Evolutionary conservation across 495 filamentous ascomycete genomes (phyloP).

Genomic region (Aspergillus bridgeri): DNA sequence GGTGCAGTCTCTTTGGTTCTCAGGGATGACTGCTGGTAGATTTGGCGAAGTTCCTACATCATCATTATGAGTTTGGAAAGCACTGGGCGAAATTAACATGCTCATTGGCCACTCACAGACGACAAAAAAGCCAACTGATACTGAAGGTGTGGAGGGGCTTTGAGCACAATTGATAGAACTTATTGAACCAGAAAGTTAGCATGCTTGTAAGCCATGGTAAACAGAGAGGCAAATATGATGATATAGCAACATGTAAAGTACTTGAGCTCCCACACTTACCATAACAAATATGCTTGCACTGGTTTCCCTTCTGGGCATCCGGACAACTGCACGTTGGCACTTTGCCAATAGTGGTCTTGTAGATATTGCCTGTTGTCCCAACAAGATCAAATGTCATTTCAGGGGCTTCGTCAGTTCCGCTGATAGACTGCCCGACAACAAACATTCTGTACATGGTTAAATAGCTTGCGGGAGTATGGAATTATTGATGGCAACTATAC

Average conservation of each 20-base stretch:
- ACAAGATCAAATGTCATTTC: conserved; percentile 62
- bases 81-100: not conserved
- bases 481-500: conserved; percentile 22
- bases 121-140: conserved; percentile 74
- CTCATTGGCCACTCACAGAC: conserved; percentile 31
- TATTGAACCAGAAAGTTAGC: conserved; percentile 26
- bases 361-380: conserved; percentile 74
- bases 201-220: conserved; percentile 12
- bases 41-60: conserved; percentile 55
- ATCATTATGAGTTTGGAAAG: not conserved
- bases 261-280: conserved; percentile 31
- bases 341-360: conserved; percentile 54
- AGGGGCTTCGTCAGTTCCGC: conserved; percentile 36
- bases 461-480: not conserved
- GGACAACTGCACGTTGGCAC: conserved; percentile 67
- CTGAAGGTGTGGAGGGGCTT: conserved; percentile 56
- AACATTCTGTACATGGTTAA: conserved; percentile 49
- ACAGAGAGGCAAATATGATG: not conserved
- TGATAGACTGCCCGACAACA: conserved; percentile 48
- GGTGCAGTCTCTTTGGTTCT: conserved; percentile 16
- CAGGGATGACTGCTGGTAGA: conserved; percentile 35
- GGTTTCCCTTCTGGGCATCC: conserved; percentile 56
- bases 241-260: not conserved
- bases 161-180: conserved; percentile 64
- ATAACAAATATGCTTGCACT: conserved; percentile 75